Conservation (phyloP, 306 rosid species). For the Sicyos baderoa region DNA sequence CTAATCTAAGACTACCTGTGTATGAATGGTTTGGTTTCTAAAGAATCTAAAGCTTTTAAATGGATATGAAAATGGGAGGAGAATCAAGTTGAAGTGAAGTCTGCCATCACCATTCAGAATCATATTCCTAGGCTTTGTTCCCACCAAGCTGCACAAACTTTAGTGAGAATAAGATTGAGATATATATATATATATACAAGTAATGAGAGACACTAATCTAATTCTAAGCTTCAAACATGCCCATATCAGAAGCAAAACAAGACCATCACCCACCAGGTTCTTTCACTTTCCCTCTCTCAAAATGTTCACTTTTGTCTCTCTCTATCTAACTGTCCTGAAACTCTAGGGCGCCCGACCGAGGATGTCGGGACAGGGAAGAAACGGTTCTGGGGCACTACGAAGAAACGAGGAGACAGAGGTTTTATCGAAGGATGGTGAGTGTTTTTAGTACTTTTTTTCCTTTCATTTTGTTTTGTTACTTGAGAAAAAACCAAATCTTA, state of each 20-base stretch:
- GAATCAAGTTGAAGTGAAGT: neutral
- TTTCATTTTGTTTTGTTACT: too few species aligned
- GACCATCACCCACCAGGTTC: slow-evolving; percentile 16
- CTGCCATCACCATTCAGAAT: neutral
- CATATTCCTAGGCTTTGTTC: slow-evolving; percentile 1
- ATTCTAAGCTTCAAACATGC: slow-evolving; percentile 4
- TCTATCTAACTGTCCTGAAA: neutral
- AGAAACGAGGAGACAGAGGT: slow-evolving; percentile 63
- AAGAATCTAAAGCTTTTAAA: slow-evolving; percentile 1
- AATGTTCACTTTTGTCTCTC: neutral
- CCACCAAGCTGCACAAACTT: neutral
- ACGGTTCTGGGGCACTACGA: slow-evolving; percentile 27
- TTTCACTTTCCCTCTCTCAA: slow-evolving; percentile 13
- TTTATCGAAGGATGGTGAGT: slow-evolving; percentile 79
- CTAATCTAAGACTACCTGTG: too few species aligned
- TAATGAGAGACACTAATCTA: neutral
- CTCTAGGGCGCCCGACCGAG: slow-evolving; percentile 33
- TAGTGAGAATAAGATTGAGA: neutral
- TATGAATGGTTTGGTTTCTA: neutral
- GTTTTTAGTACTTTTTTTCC: neutral
- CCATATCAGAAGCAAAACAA: slow-evolving; percentile 6
- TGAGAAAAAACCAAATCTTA: neutral
- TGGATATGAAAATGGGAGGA: neutral
- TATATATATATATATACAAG: neutral
- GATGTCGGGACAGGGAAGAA: slow-evolving; percentile 39